phyloP scores from a whole-genome alignment of 768 basidiomycete genomes.

The Solioccasus polychromus region DNA sequence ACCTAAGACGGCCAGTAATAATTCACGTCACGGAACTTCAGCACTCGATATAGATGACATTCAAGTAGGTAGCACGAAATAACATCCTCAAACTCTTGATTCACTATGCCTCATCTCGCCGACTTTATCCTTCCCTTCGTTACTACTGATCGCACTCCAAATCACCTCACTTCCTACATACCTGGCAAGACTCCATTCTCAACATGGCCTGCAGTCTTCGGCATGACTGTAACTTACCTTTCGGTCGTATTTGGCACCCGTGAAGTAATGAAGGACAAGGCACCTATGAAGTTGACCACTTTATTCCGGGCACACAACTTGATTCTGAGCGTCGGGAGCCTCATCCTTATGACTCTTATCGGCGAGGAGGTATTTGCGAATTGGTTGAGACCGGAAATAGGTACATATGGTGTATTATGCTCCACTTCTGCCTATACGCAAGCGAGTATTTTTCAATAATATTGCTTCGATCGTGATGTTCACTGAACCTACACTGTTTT shows the following conservation, averaged over 20 bases:
- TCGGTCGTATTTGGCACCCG: constrained; percentile 80
- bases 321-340: too few species aligned
- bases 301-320: constrained; percentile 89
- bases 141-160: constrained; percentile 48
- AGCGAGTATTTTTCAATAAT: constrained; percentile 44
- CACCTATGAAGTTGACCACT: constrained; percentile 66
- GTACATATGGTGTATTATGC: constrained; percentile 77
- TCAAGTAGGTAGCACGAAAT: too few species aligned
- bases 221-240: constrained; percentile 73
- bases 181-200: constrained; percentile 74
- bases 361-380: constrained; percentile 86
- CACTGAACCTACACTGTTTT: constrained; percentile 2
- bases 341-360: constrained; percentile 76
- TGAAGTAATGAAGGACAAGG: constrained; percentile 74
- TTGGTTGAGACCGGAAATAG: constrained; percentile 67
- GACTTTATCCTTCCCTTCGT: constrained; percentile 58
- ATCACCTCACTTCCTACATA: too few species aligned
- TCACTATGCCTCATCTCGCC: constrained; percentile 65
- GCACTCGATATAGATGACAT: constrained; percentile 45
- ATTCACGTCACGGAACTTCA: constrained; percentile 43
- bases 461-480: neutral
- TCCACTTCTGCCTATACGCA: constrained; percentile 72
- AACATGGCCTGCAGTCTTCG: constrained; percentile 63
- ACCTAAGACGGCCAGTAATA: constrained; percentile 32
- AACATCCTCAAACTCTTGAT: neutral